Conservation (phyloP, 1,139 yeast species). For the Diutina pseudorugosa region DNA sequence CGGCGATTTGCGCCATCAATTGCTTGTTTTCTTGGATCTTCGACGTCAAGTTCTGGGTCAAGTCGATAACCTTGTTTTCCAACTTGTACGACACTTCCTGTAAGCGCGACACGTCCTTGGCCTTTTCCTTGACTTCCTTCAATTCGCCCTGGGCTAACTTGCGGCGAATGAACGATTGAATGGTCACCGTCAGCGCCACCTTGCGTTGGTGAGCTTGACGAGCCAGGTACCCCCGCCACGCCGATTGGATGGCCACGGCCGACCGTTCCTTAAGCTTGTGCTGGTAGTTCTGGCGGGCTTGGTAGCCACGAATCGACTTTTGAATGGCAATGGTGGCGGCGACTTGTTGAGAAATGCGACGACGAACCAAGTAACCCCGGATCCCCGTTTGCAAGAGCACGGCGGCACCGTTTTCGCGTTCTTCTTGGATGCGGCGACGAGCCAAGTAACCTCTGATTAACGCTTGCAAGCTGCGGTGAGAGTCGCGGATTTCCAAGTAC, state of each 20-base stretch:
- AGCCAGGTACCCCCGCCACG: constrained; percentile 46
- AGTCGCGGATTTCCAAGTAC: constrained; percentile 42
- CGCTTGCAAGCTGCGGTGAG: constrained; percentile 50
- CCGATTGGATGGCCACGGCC: constrained; percentile 59
- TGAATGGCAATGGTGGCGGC: constrained; percentile 51
- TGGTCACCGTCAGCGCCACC: constrained; percentile 45
- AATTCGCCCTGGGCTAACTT: constrained; percentile 59
- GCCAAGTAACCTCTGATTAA: constrained; percentile 50
- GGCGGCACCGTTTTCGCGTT: constrained; percentile 57
- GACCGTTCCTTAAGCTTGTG: constrained; percentile 40
- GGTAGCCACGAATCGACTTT: constrained; percentile 53
- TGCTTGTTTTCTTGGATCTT: constrained; percentile 74
- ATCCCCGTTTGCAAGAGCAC: constrained; percentile 57
- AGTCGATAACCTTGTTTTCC: constrained; percentile 91
- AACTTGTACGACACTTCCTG: constrained; percentile 85
- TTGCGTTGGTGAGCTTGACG: constrained; percentile 32
- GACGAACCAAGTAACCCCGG: constrained; percentile 54
- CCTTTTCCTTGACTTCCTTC: constrained; percentile 58
- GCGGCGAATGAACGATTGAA: constrained; percentile 74
- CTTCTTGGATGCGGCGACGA: constrained; percentile 44
- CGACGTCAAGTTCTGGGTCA: constrained; percentile 71
- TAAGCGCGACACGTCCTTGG: constrained; percentile 81
- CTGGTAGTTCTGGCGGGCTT: constrained; percentile 38
- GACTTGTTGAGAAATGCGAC: constrained; percentile 29
- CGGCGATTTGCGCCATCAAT: constrained; percentile 49